These are phyloP conservation scores for Dianthus caryophyllus DNA, from an alignment of 148 eudicot genomes.

Conservation along the genomic window DNA sequence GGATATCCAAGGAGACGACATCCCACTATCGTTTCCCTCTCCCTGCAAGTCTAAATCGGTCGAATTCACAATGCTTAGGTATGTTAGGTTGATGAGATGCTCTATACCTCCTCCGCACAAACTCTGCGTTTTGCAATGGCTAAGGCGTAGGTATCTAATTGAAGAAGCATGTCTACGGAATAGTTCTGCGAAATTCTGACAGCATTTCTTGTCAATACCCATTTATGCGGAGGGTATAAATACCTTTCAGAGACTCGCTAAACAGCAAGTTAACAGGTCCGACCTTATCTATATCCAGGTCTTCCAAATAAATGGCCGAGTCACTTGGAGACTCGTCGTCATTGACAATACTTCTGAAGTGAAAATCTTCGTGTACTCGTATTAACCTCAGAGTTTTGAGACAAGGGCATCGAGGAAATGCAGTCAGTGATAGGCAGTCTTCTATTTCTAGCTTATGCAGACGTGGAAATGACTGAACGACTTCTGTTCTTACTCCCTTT, in stretches of 20 bases:
- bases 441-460: not conserved
- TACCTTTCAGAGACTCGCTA: slow-evolving; percentile 4
- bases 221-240: not conserved
- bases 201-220: not conserved
- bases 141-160: not conserved
- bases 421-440: slow-evolving; percentile 6
- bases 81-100: not conserved
- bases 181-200: not conserved
- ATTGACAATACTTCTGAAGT: not conserved
- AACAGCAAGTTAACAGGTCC: not conserved
- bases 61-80: not conserved
- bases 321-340: not conserved
- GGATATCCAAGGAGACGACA: slow-evolving; percentile 1
- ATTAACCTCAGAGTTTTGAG: not conserved
- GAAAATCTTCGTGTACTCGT: not conserved
- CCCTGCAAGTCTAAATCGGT: not conserved
- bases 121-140: not conserved
- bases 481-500: slow-evolving; percentile 8
- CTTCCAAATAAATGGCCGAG: not conserved
- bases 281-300: not conserved
- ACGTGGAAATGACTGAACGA: not conserved
- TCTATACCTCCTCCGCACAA: slow-evolving; percentile 10
- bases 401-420: slow-evolving; percentile 8
- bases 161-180: slow-evolving; percentile 2
- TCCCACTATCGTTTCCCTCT: not conserved